Conservation (phyloP, 2,329 filamentous ascomycete species). For the Talaromyces sp. region DNA sequence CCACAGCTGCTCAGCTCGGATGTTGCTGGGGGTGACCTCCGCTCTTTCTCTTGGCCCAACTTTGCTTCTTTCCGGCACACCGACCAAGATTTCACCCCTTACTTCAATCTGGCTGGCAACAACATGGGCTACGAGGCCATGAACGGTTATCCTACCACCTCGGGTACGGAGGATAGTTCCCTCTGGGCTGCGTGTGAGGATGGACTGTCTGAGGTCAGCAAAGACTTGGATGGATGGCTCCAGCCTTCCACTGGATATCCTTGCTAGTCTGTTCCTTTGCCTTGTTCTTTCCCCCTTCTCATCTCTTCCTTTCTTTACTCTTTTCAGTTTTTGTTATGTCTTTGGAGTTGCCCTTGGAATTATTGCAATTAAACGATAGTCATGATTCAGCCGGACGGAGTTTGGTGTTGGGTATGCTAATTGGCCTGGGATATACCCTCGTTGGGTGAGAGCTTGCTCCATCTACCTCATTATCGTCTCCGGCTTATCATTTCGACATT, state of each 20-base stretch:
- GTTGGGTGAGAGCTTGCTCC: constrained; percentile 6
- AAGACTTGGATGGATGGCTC: constrained; percentile 46
- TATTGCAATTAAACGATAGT: neutral
- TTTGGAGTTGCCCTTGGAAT: neutral
- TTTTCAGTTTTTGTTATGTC: neutral
- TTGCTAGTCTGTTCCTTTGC: neutral
- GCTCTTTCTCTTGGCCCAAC: neutral
- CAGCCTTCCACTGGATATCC: constrained; percentile 1
- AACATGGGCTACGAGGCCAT: constrained; percentile 10
- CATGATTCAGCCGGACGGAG: neutral
- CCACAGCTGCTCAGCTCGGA: constrained; percentile 35
- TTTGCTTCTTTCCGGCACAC: constrained; percentile 17
- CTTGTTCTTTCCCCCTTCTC: neutral
- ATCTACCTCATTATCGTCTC: constrained; percentile 2
- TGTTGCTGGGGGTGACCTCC: constrained; percentile 12
- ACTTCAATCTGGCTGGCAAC: constrained; percentile 14
- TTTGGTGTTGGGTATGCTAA: constrained; percentile 1
- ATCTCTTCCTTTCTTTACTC: neutral
- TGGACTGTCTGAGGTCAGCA: constrained; percentile 25
- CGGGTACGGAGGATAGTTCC: constrained; percentile 30
- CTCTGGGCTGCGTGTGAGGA: constrained; percentile 17
- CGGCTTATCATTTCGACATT: neutral
- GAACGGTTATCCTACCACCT: constrained; percentile 20
- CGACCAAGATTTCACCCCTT: constrained; percentile 14
- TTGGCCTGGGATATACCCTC: constrained; percentile 5